A percentile compares a stretch with the other conserved stretches of the same genome.
Evolutionary conservation across 495 filamentous ascomycete species (phyloP).

Genomic region (Penicillium coprophilum): DNA sequence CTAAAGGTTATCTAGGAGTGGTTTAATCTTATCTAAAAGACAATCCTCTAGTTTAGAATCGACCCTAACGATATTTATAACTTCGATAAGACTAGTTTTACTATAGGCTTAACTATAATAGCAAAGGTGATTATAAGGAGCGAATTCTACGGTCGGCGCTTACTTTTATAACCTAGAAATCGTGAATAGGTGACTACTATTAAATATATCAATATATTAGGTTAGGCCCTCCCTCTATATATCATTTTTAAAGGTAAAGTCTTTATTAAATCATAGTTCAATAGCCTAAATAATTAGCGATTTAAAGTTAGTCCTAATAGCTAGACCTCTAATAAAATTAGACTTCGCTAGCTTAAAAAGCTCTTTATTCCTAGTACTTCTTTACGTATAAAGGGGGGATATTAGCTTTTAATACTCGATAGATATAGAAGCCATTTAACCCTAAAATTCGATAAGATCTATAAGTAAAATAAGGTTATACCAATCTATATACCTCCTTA

Average conservation of each 20-base stretch:
- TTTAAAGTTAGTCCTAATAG: slow-evolving; percentile 24
- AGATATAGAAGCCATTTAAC: neutral
- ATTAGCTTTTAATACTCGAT: neutral
- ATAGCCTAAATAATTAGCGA: slow-evolving; percentile 13
- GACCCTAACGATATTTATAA: neutral
- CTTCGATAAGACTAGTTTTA: no score
- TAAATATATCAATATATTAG: slow-evolving; percentile 9
- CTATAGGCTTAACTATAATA: no score
- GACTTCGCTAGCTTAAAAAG: slow-evolving; percentile 18
- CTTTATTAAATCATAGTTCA: slow-evolving; percentile 12
- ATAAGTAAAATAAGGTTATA: neutral
- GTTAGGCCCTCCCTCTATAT: slow-evolving; percentile 23
- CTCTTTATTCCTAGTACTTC: slow-evolving; percentile 13
- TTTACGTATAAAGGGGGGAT: neutral
- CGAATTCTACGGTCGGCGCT: neutral
- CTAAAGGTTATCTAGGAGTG: neutral
- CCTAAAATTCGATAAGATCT: neutral
- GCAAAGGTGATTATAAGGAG: no score
- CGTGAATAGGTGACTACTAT: slow-evolving; percentile 26
- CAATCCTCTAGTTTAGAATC: neutral
- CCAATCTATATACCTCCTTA: no score
- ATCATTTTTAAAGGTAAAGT: slow-evolving; percentile 29
- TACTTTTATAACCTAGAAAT: slow-evolving; percentile 46
- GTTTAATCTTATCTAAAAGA: neutral
- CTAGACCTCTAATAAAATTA: slow-evolving; percentile 32